Evolutionary conservation across 768 basidiomycete genomes (phyloP), one percentile per base, ranked within the genome.

Genomic region (Inosperma sp.): DNA sequence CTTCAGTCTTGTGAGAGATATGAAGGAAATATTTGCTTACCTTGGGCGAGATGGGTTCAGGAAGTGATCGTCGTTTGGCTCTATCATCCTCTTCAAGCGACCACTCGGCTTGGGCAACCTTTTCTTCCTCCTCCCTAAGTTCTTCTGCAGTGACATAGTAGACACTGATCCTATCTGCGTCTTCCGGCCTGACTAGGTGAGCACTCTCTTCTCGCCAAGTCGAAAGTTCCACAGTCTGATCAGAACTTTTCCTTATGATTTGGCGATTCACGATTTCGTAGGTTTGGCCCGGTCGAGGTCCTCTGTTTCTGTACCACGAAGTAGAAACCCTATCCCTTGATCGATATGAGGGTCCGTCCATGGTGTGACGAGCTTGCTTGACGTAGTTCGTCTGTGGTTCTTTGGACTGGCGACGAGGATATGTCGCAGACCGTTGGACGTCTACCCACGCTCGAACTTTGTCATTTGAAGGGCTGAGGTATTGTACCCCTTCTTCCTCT

Each of bases 201-300:
- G 75, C 73, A 0, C 79, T 76, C 36, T 77, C 74, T 57, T 82
- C 77, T 27, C 80, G 67, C 82, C 82, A 84, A 7, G 71, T 72
- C 19, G 70, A 74, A 48, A 84, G 75, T 40, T 77, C 79, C 5
- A 79, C 77, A 7, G 77, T 79, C 48, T 68, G 68, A 48, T 78
- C 77, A 2, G 75, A 72, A n/a, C 71, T 74, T 22, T 75, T 72
- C 56, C 78, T 77, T 23, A 79, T 52, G 21, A 79, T 68, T 33
- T 64, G 65, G 29, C 67, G 62, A 29, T 68, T 64, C 17, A 76
- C 64, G 17, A 78, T 68, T 59, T 77, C 73, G 51, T 72, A 75
- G 16, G 71, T 67, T 35, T 72, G 72, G 6, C 68, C 68, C 6
- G 71, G 52, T 7, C 54, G 63, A 7, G 69, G 68, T 1, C 61